Percentiles rank a stretch among this genome's conserved stretches.
These are phyloP conservation scores for Gomphus bonarii DNA, from an alignment of 1,284 basidiomycete species.

Conservation along the genomic window DNA sequence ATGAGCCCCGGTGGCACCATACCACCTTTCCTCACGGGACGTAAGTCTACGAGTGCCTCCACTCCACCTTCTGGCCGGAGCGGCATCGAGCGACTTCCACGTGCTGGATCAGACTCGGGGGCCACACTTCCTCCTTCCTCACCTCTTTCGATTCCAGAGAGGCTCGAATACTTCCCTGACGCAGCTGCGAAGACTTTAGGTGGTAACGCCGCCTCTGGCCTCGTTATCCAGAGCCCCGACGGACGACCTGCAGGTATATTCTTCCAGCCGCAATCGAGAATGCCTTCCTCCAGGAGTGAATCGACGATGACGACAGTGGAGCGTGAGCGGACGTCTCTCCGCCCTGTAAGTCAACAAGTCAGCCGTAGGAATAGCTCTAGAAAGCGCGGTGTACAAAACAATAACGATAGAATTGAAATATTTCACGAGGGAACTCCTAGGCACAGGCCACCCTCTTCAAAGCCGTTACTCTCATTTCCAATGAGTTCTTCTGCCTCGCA, in stretches of 20 bases:
- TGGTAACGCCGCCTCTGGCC: slow-evolving; percentile 72
- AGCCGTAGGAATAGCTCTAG: slow-evolving; percentile 1
- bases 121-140: slow-evolving; percentile 47
- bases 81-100: slow-evolving; percentile 47
- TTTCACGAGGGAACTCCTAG: neutral
- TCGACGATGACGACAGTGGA: neutral
- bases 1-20: slow-evolving; percentile 46
- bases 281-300: neutral
- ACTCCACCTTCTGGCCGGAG: slow-evolving; percentile 34
- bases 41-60: slow-evolving; percentile 25
- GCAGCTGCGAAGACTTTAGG: slow-evolving; percentile 53
- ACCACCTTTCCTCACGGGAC: slow-evolving; percentile 31
- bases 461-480: neutral
- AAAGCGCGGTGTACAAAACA: neutral
- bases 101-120: slow-evolving; percentile 25
- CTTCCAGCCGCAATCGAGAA: slow-evolving; percentile 63
- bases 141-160: slow-evolving; percentile 65
- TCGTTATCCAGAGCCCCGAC: slow-evolving; percentile 87
- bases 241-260: slow-evolving; percentile 91
- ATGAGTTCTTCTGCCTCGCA: neutral
- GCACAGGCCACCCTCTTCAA: neutral
- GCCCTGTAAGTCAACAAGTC: neutral
- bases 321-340: neutral
- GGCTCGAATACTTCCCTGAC: slow-evolving; percentile 83
- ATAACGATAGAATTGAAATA: neutral